Percentiles rank a stretch among this genome's conserved stretches.
Evolutionary conservation across 495 filamentous ascomycete genomes (phyloP).

Genomic region (Neurospora sp.): DNA sequence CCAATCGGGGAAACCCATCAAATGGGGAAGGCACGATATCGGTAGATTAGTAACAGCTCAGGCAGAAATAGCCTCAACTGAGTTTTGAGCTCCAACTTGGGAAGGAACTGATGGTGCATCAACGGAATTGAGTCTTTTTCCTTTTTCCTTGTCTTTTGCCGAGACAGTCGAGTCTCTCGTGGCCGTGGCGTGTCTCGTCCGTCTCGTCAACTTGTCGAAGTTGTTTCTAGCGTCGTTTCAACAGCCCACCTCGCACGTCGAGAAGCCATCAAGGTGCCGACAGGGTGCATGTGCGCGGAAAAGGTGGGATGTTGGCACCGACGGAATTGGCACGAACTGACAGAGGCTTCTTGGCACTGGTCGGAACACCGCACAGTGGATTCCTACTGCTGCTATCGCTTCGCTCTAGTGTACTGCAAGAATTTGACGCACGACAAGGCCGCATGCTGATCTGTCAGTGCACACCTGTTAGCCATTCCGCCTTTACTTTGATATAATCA

Average conservation of each 20-base stretch:
- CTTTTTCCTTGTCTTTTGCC: not conserved
- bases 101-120: not conserved
- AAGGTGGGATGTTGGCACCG: not conserved
- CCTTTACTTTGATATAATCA: not conserved
- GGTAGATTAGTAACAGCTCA: not conserved
- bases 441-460: not conserved
- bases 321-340: not conserved
- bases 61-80: not conserved
- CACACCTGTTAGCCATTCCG: not conserved
- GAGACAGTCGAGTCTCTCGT: not conserved
- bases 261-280: not conserved
- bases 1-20: not conserved
- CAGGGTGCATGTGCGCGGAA: not conserved
- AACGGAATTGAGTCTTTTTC: not conserved
- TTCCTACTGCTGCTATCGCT: not conserved
- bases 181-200: not conserved
- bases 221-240: not conserved
- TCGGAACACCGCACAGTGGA: not conserved
- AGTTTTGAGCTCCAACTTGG: not conserved
- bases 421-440: not conserved
- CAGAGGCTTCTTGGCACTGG: not conserved
- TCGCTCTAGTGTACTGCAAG: not conserved
- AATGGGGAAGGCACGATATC: not conserved
- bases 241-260: not conserved
- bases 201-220: not conserved